Conservation (phyloP, 495 filamentous ascomycete species). For the Hypoxylon perforatum region DNA sequence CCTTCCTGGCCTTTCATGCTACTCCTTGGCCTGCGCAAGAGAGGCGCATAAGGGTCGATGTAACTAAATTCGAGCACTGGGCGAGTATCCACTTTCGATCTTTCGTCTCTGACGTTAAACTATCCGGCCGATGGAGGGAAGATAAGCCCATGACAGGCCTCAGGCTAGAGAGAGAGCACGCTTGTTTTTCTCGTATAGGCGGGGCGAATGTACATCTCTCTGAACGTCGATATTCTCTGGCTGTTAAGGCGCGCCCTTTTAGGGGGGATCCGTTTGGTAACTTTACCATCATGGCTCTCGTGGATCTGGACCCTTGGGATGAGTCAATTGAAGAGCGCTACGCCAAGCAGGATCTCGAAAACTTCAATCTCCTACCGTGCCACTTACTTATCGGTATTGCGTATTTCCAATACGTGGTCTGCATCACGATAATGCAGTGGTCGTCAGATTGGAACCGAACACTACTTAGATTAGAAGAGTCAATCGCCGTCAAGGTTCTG, state of each 20-base stretch:
- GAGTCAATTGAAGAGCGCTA: neutral
- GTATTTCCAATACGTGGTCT: neutral
- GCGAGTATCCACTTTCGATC: neutral
- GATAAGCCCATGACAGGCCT: neutral
- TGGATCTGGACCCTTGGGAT: neutral
- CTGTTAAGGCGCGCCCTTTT: neutral
- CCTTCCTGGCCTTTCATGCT: neutral
- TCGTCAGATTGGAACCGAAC: neutral
- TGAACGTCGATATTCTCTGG: neutral
- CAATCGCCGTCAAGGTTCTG: neutral
- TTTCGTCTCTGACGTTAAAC: neutral
- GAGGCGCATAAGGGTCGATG: neutral
- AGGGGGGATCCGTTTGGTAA: neutral
- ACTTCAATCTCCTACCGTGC: neutral
- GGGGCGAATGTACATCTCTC: neutral
- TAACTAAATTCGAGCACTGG: neutral
- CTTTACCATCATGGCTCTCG: neutral
- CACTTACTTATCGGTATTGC: neutral
- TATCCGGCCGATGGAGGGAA: neutral
- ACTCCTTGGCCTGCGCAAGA: neutral
- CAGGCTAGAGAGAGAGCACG: neutral
- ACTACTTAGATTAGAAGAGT: neutral
- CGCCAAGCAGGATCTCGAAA: neutral
- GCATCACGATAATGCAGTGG: neutral
- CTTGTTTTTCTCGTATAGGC: neutral